Evolutionary conservation across 345 rosid genomes (phyloP).

Genomic region (Camelina hispida): DNA sequence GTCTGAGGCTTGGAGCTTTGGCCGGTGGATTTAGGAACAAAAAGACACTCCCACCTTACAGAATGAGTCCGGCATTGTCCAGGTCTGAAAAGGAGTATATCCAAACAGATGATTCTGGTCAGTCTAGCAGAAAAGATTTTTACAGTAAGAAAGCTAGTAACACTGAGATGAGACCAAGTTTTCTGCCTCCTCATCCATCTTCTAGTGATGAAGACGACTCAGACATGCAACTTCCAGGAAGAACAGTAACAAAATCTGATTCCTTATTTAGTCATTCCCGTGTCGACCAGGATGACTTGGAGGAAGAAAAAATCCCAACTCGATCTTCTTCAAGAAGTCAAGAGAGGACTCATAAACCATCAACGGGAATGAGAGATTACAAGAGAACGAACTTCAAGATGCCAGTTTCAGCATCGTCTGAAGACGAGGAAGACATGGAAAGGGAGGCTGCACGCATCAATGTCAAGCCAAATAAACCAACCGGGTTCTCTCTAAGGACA

Average conservation of each 20-base stretch:
- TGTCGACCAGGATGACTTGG: slow-evolving; percentile 29
- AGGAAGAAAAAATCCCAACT: slow-evolving; percentile 24
- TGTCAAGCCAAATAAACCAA: slow-evolving; percentile 32
- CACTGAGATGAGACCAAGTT: slow-evolving; percentile 44
- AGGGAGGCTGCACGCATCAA: slow-evolving; percentile 26
- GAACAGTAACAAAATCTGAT: slow-evolving; percentile 21
- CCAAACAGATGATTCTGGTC: slow-evolving; percentile 26
- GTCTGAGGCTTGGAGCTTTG: slow-evolving; percentile 64
- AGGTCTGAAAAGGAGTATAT: slow-evolving; percentile 46
- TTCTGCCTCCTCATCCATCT: slow-evolving; percentile 35
- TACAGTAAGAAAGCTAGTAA: slow-evolving; percentile 43
- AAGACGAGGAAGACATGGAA: slow-evolving; percentile 47
- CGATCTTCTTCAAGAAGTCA: slow-evolving; percentile 23
- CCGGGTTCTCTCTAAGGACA: slow-evolving; percentile 38
- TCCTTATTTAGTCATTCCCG: slow-evolving; percentile 25
- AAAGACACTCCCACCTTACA: slow-evolving; percentile 62
- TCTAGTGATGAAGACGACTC: slow-evolving; percentile 48
- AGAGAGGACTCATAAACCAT: slow-evolving; percentile 34
- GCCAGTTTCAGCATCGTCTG: slow-evolving; percentile 45
- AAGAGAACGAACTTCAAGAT: slow-evolving; percentile 26
- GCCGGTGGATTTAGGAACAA: slow-evolving; percentile 73
- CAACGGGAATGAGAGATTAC: slow-evolving; percentile 26
- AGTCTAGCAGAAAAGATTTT: slow-evolving; percentile 46
- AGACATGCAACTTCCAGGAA: slow-evolving; percentile 45
- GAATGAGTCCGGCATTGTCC: slow-evolving; percentile 37